Conservation (phyloP, 148 eudicot species). For the Cornus kousa region DNA sequence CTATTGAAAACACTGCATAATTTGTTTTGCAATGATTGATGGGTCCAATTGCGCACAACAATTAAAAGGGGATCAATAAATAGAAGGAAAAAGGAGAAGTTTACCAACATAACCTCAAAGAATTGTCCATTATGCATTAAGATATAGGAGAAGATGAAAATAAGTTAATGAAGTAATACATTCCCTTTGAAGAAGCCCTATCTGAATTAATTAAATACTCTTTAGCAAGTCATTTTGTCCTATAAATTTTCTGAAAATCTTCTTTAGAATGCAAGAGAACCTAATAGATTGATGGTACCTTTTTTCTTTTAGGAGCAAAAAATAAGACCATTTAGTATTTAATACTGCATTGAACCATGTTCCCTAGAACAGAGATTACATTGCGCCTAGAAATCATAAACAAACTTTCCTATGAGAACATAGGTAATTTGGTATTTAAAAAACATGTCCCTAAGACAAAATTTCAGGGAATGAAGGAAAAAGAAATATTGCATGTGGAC, state of each 20-base stretch:
- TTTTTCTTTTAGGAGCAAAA: neutral
- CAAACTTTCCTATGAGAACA: neutral
- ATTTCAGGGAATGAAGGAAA: neutral
- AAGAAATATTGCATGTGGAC: neutral
- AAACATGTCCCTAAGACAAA: neutral
- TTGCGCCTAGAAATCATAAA: neutral
- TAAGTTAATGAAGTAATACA: neutral
- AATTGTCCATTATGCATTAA: neutral
- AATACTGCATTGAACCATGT: neutral
- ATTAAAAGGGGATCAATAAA: neutral
- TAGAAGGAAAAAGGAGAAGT: neutral
- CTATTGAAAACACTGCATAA: neutral
- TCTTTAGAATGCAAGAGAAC: neutral
- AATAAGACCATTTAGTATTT: too few species aligned
- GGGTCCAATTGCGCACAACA: neutral
- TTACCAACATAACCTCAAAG: neutral
- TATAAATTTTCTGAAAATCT: too few species aligned
- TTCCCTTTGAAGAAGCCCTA: neutral
- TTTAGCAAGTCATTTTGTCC: too few species aligned
- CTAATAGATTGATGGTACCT: neutral
- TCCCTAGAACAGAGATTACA: neutral
- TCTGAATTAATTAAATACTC: neutral
- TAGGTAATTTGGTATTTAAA: neutral
- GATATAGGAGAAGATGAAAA: neutral
- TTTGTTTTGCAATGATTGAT: neutral